A percentile compares a stretch with the other conserved stretches of the same genome.
These are phyloP conservation scores for Phaffia australis DNA, from an alignment of 768 basidiomycete genomes.

Conservation along the genomic window DNA sequence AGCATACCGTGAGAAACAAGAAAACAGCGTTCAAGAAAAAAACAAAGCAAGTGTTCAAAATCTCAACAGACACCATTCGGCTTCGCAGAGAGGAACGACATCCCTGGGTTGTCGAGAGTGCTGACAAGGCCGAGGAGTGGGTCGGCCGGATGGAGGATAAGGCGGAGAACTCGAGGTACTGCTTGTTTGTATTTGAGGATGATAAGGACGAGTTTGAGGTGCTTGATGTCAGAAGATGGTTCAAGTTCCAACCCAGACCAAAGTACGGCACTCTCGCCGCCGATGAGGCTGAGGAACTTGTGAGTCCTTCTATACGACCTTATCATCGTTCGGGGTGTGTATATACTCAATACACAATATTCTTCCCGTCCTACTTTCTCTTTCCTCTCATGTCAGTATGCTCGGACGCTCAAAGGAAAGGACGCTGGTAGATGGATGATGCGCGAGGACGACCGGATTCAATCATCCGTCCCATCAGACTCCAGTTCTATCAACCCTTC, in stretches of 20 bases:
- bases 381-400: conserved; percentile 5
- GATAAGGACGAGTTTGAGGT: conserved; percentile 75
- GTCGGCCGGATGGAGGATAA: conserved; percentile 70
- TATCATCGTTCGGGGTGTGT: not conserved
- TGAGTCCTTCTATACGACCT: conserved; percentile 2
- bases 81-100: conserved; percentile 74
- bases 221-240: conserved; percentile 78
- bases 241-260: conserved; percentile 80
- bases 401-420: conserved; percentile 20
- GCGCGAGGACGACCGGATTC: conserved; percentile 12
- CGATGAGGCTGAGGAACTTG: conserved; percentile 50
- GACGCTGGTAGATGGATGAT: conserved; percentile 24
- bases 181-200: conserved; percentile 55
- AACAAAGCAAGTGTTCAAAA: conserved; percentile 68
- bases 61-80: conserved; percentile 65
- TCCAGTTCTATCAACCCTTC: conserved; percentile 3
- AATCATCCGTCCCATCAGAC: not conserved
- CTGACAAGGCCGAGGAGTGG: conserved; percentile 56
- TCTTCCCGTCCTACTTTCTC: not conserved
- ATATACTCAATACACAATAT: not conserved
- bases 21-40: conserved; percentile 75
- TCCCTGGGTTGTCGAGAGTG: conserved; percentile 75
- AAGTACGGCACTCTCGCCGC: conserved; percentile 60
- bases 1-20: conserved; percentile 51
- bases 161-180: conserved; percentile 57